Evolutionary conservation across 148 eudicot species (phyloP).

Genomic region (Polygonum aviculare): DNA sequence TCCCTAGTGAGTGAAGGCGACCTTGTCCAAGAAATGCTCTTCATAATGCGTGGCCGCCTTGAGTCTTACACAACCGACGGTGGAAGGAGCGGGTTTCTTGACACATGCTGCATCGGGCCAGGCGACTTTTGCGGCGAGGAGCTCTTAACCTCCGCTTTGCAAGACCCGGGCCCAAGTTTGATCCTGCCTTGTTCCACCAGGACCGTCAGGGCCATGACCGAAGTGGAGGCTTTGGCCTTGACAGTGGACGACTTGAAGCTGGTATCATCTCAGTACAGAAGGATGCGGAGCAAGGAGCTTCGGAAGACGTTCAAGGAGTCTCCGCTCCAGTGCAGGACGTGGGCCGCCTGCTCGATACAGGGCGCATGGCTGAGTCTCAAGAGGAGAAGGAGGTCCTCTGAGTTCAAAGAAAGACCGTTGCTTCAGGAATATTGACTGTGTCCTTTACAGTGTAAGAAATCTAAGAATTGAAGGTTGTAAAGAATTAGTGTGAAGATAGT

Average conservation of each 20-base stretch:
- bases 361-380: constrained; percentile 45
- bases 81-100: constrained; percentile 59
- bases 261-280: constrained; percentile 43
- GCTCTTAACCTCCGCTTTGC: constrained; percentile 45
- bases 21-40: constrained; percentile 53
- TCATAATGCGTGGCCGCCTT: constrained; percentile 50
- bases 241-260: constrained; percentile 42
- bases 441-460: too few species aligned
- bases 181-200: constrained; percentile 48
- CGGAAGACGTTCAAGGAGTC: constrained; percentile 42
- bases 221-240: constrained; percentile 56
- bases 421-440: not conserved
- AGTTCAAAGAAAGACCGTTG: not conserved
- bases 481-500: too few species aligned
- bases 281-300: constrained; percentile 39
- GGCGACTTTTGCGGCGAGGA: constrained; percentile 74
- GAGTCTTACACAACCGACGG: constrained; percentile 60
- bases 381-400: constrained; percentile 14
- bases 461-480: too few species aligned
- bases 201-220: constrained; percentile 48
- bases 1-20: constrained; percentile 62
- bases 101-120: constrained; percentile 29
- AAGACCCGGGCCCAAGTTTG: constrained; percentile 16
- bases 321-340: constrained; percentile 54
- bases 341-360: constrained; percentile 64